Percentiles rank a stretch among this genome's conserved stretches.
Evolutionary conservation across 768 basidiomycete species (phyloP).

Genomic region (Stropharia rugosoannulata): DNA sequence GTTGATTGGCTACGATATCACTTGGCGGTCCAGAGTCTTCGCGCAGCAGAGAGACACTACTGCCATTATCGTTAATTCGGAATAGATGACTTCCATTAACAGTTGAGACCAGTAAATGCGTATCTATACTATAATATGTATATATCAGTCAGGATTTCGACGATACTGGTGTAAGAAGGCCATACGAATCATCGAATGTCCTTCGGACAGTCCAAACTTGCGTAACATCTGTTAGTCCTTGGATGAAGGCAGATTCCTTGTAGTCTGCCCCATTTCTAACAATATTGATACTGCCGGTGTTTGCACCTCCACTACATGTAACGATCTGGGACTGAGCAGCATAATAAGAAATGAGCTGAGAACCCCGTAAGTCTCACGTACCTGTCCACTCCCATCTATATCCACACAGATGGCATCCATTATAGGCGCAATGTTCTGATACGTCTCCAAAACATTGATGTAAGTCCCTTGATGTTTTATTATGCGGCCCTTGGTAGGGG

Average conservation of each 20-base stretch:
- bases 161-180: constrained; percentile 1
- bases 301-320: constrained; percentile 81
- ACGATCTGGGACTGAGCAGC: constrained; percentile 67
- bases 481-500: constrained; percentile 41
- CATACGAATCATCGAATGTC: constrained; percentile 49
- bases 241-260: constrained; percentile 56
- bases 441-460: constrained; percentile 61
- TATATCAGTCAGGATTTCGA: background rate
- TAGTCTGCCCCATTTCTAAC: constrained; percentile 84
- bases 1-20: constrained; percentile 45
- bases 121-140: constrained; percentile 41
- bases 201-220: constrained; percentile 61
- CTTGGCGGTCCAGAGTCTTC: constrained; percentile 26
- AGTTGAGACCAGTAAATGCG: constrained; percentile 62
- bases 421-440: constrained; percentile 81
- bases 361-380: constrained; percentile 26
- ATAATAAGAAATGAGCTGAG: background rate
- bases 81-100: constrained; percentile 54
- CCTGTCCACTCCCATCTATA: constrained; percentile 68
- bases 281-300: constrained; percentile 73
- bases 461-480: constrained; percentile 54
- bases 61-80: constrained; percentile 39
- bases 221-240: constrained; percentile 56
- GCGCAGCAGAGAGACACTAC: constrained; percentile 39
- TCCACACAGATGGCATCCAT: constrained; percentile 79